phyloP scores from a whole-genome alignment of 208 protist genomes.

The Leishmania gerbilli region DNA sequence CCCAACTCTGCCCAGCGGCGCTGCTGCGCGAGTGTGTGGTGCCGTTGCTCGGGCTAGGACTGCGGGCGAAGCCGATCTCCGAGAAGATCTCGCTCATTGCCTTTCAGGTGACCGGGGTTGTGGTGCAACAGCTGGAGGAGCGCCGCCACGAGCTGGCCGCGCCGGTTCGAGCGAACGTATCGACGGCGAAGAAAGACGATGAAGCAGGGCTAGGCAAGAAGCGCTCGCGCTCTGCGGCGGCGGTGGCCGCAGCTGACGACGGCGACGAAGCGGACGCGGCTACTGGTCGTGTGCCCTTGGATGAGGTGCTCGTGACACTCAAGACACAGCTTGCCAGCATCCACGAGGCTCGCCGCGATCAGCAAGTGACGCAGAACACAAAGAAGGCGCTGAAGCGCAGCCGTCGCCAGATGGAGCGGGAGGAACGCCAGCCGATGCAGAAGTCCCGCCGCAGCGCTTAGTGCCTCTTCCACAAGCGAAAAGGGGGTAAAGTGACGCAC shows the following conservation, averaged over 20 bases:
- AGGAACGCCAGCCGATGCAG: conserved; percentile 22
- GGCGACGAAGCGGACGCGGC: background rate
- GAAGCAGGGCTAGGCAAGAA: conserved; percentile 18
- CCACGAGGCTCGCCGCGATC: conserved; percentile 28
- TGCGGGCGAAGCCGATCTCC: conserved; percentile 49
- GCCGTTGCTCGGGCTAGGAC: conserved; percentile 54
- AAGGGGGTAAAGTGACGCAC: background rate
- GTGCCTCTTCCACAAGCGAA: background rate
- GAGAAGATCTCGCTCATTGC: conserved; percentile 61
- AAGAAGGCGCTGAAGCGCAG: conserved; percentile 43
- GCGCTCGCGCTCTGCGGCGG: conserved; percentile 2
- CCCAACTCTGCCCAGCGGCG: conserved; percentile 24
- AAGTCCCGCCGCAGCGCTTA: conserved; percentile 6
- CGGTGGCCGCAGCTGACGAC: background rate
- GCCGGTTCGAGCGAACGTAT: background rate
- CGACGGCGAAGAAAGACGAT: background rate
- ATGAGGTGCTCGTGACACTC: conserved; percentile 35
- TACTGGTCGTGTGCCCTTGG: conserved; percentile 18
- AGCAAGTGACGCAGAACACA: conserved; percentile 36
- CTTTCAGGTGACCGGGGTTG: conserved; percentile 51
- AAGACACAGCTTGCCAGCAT: conserved; percentile 36
- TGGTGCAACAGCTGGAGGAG: conserved; percentile 77
- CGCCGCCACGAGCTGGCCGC: conserved; percentile 42
- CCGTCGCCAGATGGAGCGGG: conserved; percentile 40
- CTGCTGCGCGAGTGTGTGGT: conserved; percentile 35